Base-by-base conservation (phyloP, 495 filamentous ascomycete species). In the Delitschia confertaspora region DNA sequence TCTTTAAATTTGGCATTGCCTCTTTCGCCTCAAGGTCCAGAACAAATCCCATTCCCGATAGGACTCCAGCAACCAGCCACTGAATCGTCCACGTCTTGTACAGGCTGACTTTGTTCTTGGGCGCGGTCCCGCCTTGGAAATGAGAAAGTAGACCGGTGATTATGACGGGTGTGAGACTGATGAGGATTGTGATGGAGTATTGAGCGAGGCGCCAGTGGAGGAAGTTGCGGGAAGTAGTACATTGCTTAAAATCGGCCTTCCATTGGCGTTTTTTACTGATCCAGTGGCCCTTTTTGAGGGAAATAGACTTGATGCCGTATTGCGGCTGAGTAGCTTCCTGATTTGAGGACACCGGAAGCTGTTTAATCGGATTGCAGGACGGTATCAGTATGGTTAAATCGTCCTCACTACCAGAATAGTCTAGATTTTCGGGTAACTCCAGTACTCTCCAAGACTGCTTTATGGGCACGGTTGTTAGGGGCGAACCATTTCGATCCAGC, bases 51-150 rank as follows among this genome's bases (percentile, higher is more conserved):
- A 47, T 7, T 4, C 43, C 43, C 4, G 22, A 13, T n/a, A 47
- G 5, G 5, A 53, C 38, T 11, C 49, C 38, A 25, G 43, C 30
- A 5, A 32, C 20, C 6, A 53, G 33, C 43, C 43, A 47, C 13
- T 32, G 16, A 36, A 53, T 47, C 1, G 43, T 41, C 20, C 33
- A 53, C 1, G 20, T 22, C 3, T 21, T 25, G 38, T 37, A 47
- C 3, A 11, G 39, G 2, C 3, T 27, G 6, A 16, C 21, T 2
- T 47, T 33, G 7, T 27, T 11, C 13, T 18, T 1, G 8, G 31
- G 42, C 3, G 22, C 27, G 8, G 31, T 11, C 13, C 43, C 35
- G 1, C 13, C 14, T 4, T 42, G 14, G 43, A 53, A 53, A 16
- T 38, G 38, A 3, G 49, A 46, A 17, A 52, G 25, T 2, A 14